A percentile compares a stretch with the other conserved stretches of the same genome.
Evolutionary conservation across 2,329 filamentous ascomycete species (phyloP).

Genomic region (Exutisphaerella laricina): DNA sequence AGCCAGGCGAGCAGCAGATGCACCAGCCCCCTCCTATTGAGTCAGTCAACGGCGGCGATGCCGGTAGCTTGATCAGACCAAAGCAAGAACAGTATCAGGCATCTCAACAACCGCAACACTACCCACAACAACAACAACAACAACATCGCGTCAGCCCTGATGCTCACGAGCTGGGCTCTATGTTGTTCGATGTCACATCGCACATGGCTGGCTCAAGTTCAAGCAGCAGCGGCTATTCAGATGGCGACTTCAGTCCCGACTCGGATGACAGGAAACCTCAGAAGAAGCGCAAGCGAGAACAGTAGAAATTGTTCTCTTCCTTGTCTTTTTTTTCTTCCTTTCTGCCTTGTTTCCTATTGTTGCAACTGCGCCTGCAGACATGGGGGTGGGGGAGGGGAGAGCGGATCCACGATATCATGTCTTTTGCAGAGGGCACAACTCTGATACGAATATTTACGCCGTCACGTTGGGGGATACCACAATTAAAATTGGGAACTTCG

Average conservation of each 20-base stretch:
- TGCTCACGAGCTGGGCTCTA: conserved; percentile 63
- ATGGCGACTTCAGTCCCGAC: conserved; percentile 21
- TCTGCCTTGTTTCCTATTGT: background rate
- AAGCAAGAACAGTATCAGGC: conserved; percentile 30
- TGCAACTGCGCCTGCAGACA: conserved; percentile 1
- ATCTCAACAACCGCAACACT: conserved; percentile 21
- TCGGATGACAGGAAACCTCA: conserved; percentile 31
- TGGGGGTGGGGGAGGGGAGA: too few relatives aligned
- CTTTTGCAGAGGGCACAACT: background rate
- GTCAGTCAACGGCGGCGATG: conserved; percentile 33
- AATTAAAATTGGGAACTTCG: background rate
- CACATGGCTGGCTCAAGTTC: conserved; percentile 59
- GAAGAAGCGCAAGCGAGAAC: conserved; percentile 42
- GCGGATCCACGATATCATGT: conserved; percentile 5
- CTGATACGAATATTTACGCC: conserved; percentile 7
- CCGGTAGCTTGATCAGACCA: conserved; percentile 31
- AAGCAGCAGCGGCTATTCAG: conserved; percentile 34
- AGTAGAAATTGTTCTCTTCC: conserved; percentile 24
- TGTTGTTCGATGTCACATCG: conserved; percentile 70
- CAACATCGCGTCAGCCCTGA: conserved; percentile 42
- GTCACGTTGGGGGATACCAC: conserved; percentile 6
- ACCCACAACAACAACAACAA: conserved; percentile 22
- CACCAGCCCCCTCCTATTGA: conserved; percentile 28
- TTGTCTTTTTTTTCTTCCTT: background rate
- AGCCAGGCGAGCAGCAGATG: conserved; percentile 27